Conservation (phyloP, 169 alveolate species). For the Plasmodium falciparum region DNA sequence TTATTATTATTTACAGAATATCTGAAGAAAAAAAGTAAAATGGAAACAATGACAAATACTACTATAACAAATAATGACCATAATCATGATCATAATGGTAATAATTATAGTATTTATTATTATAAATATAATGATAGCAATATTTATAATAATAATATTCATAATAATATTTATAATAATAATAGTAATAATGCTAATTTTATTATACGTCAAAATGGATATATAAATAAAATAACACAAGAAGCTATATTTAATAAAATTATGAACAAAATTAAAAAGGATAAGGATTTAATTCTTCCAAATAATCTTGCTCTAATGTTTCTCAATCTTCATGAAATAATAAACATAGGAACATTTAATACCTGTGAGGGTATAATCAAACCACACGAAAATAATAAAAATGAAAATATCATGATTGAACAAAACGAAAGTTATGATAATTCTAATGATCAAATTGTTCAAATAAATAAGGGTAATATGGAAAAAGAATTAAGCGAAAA, state of each 20-base stretch:
- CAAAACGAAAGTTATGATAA: background rate
- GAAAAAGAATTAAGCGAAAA: background rate
- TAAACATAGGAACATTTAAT: background rate
- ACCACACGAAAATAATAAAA: background rate
- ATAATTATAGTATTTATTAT: no score
- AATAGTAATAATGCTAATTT: background rate
- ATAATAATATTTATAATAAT: background rate
- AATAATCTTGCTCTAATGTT: slow-evolving; percentile 41
- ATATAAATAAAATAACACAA: slow-evolving; percentile 1
- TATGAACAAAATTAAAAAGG: slow-evolving; percentile 26
- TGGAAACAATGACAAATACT: background rate
- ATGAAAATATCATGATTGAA: background rate
- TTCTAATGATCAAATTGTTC: background rate
- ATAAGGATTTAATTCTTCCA: slow-evolving; percentile 54
- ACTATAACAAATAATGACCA: background rate
- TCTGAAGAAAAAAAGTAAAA: slow-evolving; percentile 34
- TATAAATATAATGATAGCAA: no score
- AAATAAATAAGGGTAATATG: background rate
- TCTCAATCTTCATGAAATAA: slow-evolving; percentile 27
- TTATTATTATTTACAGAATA: slow-evolving; percentile 29
- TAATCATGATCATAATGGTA: background rate
- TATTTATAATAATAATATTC: background rate
- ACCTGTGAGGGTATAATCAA: background rate
- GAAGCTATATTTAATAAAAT: slow-evolving; percentile 42
- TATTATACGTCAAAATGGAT: background rate